These are phyloP conservation scores for Diplocarpon rosae DNA, from an alignment of 2,329 filamentous ascomycete species.

Conservation along the genomic window DNA sequence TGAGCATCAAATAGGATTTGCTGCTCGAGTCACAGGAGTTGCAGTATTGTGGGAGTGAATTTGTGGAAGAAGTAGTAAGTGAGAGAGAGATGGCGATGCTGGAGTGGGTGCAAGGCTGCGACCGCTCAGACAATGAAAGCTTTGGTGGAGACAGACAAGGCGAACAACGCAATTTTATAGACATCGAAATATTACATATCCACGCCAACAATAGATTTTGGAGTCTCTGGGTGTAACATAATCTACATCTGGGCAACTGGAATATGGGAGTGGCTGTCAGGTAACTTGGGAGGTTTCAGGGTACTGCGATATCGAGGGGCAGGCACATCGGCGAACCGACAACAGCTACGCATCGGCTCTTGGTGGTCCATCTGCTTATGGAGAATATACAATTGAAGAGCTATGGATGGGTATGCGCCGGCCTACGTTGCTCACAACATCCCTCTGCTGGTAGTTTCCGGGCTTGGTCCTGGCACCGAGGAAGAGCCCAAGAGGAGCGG, in stretches of 20 bases:
- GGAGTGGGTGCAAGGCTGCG: background rate
- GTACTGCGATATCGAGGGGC: background rate
- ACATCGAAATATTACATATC: background rate
- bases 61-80: background rate
- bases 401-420: slow-evolving; percentile 69
- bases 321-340: background rate
- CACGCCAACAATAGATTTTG: background rate
- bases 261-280: background rate
- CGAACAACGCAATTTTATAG: background rate
- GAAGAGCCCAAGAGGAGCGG: slow-evolving; percentile 22
- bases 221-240: background rate
- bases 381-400: slow-evolving; percentile 16
- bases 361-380: slow-evolving; percentile 17
- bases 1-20: background rate
- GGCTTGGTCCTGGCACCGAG: slow-evolving; percentile 44
- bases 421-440: slow-evolving; percentile 81
- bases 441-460: slow-evolving; percentile 73
- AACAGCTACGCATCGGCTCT: background rate
- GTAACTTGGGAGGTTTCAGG: background rate
- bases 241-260: background rate
- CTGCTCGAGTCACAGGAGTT: background rate
- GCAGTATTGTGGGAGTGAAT: background rate
- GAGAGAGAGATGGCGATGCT: background rate
- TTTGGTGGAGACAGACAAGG: slow-evolving; percentile 1
- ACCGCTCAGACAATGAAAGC: background rate